phyloP scores from a whole-genome alignment of 768 basidiomycete species.

The Candolleomyces eurysporus region DNA sequence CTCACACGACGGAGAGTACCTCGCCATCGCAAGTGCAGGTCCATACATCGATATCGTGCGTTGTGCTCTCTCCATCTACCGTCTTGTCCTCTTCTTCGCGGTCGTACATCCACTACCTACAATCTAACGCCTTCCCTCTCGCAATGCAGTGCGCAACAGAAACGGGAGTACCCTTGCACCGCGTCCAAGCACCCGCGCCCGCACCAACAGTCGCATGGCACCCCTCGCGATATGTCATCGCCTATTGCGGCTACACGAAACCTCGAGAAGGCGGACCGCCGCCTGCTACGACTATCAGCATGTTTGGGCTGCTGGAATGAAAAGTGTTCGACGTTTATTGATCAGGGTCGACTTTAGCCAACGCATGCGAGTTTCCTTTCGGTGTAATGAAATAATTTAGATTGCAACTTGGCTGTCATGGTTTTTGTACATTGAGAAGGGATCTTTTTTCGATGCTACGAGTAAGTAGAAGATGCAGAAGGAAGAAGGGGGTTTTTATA shows the following conservation, averaged over 20 bases:
- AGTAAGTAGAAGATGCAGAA: background rate
- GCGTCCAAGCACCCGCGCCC: slow-evolving; percentile 69
- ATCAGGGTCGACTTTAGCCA: no score
- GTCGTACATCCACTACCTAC: background rate
- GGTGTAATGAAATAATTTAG: no score
- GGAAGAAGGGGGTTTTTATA: background rate
- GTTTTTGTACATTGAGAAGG: background rate
- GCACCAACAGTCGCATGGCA: slow-evolving; percentile 83
- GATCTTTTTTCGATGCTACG: background rate
- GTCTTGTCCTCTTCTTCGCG: background rate
- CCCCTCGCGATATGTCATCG: slow-evolving; percentile 77
- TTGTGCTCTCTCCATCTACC: background rate
- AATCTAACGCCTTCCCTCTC: background rate
- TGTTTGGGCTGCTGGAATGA: slow-evolving; percentile 59
- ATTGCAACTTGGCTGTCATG: no score
- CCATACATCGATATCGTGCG: slow-evolving; percentile 77
- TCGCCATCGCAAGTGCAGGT: slow-evolving; percentile 73
- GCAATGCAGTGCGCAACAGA: slow-evolving; percentile 67
- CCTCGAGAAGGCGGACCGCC: slow-evolving; percentile 61
- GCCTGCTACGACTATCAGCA: slow-evolving; percentile 65
- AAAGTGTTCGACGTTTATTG: background rate
- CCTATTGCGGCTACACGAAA: slow-evolving; percentile 79
- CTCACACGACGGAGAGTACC: slow-evolving; percentile 80
- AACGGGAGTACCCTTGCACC: slow-evolving; percentile 70
- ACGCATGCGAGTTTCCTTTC: no score